Evolutionary conservation across 2,329 filamentous ascomycete genomes (phyloP).

Genomic region (Pseudogymnoascus sp.): DNA sequence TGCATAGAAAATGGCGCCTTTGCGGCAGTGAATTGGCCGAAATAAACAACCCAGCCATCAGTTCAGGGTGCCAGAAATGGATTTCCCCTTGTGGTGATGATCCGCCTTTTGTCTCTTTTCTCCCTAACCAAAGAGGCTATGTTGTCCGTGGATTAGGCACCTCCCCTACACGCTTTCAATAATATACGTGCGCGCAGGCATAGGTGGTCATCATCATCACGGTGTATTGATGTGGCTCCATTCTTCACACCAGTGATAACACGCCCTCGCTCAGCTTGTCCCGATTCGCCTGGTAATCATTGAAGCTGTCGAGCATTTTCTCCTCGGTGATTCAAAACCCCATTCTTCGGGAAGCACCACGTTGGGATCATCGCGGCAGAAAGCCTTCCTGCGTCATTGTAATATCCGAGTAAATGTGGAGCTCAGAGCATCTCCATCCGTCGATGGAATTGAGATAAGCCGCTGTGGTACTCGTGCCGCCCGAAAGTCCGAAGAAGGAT

Average conservation of each 20-base stretch:
- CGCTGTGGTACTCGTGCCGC: not conserved
- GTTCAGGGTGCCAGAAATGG: not conserved
- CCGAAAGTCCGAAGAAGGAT: not conserved
- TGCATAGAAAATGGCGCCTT: not conserved
- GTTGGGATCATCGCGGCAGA: not conserved
- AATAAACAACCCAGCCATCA: not conserved
- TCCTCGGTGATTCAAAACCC: not conserved
- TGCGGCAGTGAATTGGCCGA: not conserved
- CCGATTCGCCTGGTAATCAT: slow-evolving; percentile 2
- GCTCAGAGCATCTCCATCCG: not conserved
- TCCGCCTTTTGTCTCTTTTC: not conserved
- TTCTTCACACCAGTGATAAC: not conserved
- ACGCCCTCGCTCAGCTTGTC: not conserved
- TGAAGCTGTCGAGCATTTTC: not conserved
- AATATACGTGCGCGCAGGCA: not conserved
- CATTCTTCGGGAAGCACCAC: not conserved
- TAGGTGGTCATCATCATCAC: not conserved
- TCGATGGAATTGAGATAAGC: not conserved
- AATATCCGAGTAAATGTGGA: slow-evolving; percentile 4
- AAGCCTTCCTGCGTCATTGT: not conserved
- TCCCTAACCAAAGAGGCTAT: slow-evolving; percentile 3
- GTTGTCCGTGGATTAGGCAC: slow-evolving; percentile 2
- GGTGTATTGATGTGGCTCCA: not conserved
- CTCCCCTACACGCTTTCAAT: slow-evolving; percentile 4
- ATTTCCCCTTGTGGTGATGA: not conserved